Evolutionary conservation across 129 eudicot species (phyloP), one percentile per base, ranked within the genome.

Genomic region (Pittosporum tobira): DNA sequence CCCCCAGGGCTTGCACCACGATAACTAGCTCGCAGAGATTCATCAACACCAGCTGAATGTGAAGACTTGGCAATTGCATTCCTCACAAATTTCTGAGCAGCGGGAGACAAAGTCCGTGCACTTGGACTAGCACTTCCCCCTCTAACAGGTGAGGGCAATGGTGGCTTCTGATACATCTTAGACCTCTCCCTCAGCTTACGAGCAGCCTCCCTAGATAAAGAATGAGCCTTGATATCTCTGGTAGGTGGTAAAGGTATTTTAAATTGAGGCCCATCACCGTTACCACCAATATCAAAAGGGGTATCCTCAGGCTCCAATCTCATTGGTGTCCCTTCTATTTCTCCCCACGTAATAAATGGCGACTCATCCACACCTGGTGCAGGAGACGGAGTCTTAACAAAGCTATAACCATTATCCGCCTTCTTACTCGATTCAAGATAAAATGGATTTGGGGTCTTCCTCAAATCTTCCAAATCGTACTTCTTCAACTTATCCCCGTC

Each of bases 51-150:
- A 1, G 73, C 83, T 50, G 88, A 75, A n/a, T 59, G 78, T 2
- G 97, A 89, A 20, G 95, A 85, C 66, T 85, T 90, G 3, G 86
- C 79, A 52, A 90, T 82, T 5, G 97, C 97, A 51, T 80, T 90
- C 66, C 95, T 75, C 25, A 90, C 80, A 64, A 90, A 90, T 54
- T 90, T 90, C 75, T 85, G 93, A 5, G 97, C 97, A 62, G 97
- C 97, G 71, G 94, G 87, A 15, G 97, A 90, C 20, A 90, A 79
- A 0, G 77, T 79, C 21, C 86, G 67, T 10, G 79, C 81, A 50
- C 76, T 57, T 1, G 97, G 97, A 73, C 95, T 90, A 28, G 97
- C 95, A 64, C 97, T 86, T 28, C 97, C 97, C 11, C 96, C 83
- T 79, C 94, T 84, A 57, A 65, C 73, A 1, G 87, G 78, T 2